Base-by-base conservation (phyloP, 1,284 basidiomycete genomes). In the Waitea zeae region DNA sequence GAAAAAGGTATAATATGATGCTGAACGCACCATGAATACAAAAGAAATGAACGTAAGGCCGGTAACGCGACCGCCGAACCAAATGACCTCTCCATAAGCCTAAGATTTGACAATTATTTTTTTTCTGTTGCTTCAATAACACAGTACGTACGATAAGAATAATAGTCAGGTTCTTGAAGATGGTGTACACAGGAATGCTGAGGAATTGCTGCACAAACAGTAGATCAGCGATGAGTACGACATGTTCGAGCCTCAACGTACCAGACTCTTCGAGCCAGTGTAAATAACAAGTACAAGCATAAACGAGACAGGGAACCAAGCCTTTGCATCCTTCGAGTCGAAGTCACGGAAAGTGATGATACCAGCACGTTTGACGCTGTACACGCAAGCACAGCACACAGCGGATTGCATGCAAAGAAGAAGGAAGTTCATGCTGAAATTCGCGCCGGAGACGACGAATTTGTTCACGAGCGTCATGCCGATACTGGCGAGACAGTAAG, bases 81-180 rank as follows among this genome's bases (percentile, higher is more conserved):
- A 97, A 41, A 97, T 58, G 5, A 95, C 84, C 59, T 98, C 95
- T 27, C 95, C 95, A 51, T 98, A 97, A 3, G 95, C 90, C 86
- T 76, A 38, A 30, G 33, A n/a, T n/a, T n/a, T n/a, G 7, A 35
- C 17, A 29, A 33, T 31, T 14, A 3, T 27, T 18, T 33, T 36
- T 18, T 26, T 30, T 14, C 22, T 7, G 38, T 31, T 34, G 27
- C 15, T 35, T 38, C 35, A 33, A 17, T 12, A 22, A 26, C 24
- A 33, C 41, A 19, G 19, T 22, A 58, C 79, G 43, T 42, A 87
- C 88, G 49, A 98, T 98, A 24, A 99, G 69, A 45, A 98, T 97
- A 49, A 98, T 99, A 18, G 95, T 96, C 46, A 98, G 54, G 54
- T 99, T 99, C 61, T 99, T 99, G 74, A 98, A 98, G 45, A 99